Base-by-base conservation (phyloP, 2,329 filamentous ascomycete genomes). In the Ambrosiella beaveri region DNA sequence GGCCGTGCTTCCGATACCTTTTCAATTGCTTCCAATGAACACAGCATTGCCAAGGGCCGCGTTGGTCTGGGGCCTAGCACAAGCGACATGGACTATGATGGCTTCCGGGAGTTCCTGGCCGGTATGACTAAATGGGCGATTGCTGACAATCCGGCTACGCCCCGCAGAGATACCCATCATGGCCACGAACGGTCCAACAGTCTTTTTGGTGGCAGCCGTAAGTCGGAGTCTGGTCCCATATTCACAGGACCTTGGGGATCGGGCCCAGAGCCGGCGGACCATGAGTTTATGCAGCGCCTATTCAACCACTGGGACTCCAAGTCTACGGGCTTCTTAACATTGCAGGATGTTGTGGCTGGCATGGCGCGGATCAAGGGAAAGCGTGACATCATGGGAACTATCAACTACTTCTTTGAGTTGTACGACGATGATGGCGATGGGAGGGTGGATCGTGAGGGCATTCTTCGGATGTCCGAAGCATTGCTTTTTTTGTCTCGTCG, bases 391-490 rank as follows among this genome's bases (percentile, higher is more conserved):
- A 96, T 98, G 91, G 88, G 88, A 37, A 93, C 87, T 60, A 97
- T 98, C 66, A 93, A 84, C 61, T 97, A 97, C 71, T 97, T 98
- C 69, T 98, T 98, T 65, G 88, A 96, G 65, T 79, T 98, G 0
- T 96, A 97, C 68, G 93, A 98, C 67, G 91, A 98, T 63, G 85
- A 91, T 65, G 80, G 82, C 1, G 89, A 95, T 67, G 93, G 93
- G 35, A 88, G 81, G 64, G 90, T 98, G 4, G 93, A 97, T 66
- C 82, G 93, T 9, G 93, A 98, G 69, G 93, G 93, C 5, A 98
- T 98, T 59, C 70, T 98, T 50, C 78, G 89, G 51, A 97, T 98
- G 67, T 96, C 90, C 0, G 93, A 98, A 70, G 88, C 91, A 0
- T 74, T 98, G 38, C 74, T 98, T 1, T 98, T 98, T 70, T 77